Conservation (phyloP, 139 green algal genomes). For the Eudorina sp. region DNA sequence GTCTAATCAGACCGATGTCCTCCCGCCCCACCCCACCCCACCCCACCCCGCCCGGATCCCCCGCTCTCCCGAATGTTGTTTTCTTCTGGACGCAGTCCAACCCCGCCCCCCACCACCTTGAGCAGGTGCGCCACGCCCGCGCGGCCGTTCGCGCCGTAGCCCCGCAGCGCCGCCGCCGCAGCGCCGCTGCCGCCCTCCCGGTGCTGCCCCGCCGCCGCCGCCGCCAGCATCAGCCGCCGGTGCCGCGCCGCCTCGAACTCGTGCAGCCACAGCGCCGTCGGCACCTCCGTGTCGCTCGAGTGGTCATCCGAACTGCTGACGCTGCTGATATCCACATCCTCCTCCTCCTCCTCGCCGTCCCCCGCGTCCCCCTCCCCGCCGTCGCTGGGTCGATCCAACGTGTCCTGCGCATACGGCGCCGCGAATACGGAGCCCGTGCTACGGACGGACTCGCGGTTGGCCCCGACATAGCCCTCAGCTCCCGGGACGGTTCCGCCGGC, state of each 20-base stretch:
- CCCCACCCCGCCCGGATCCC: not conserved
- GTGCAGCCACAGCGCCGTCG: constrained; percentile 52
- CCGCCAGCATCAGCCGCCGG: not conserved
- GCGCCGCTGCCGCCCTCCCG: not conserved
- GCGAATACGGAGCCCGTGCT: not conserved
- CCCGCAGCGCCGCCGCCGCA: not conserved
- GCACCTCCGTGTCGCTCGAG: constrained; percentile 52
- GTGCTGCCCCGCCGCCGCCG: not conserved
- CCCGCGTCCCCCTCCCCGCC: not conserved
- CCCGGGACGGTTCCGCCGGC: not conserved
- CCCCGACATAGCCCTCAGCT: not conserved
- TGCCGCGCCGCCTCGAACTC: constrained; percentile 51
- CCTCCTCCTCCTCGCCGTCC: not conserved
- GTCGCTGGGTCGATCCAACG: not conserved
- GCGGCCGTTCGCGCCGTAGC: not conserved
- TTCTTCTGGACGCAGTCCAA: too few relatives aligned
- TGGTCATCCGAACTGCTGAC: constrained; percentile 37
- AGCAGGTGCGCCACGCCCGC: constrained; percentile 32
- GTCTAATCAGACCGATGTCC: too few relatives aligned
- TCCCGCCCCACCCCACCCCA: not conserved
- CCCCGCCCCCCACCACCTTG: not conserved
- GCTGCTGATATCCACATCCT: not conserved
- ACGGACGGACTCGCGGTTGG: not conserved
- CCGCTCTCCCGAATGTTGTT: not conserved
- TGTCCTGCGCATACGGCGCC: not conserved